phyloP scores from a whole-genome alignment of 2,329 filamentous ascomycete species.

The Calonectria fujianensis region DNA sequence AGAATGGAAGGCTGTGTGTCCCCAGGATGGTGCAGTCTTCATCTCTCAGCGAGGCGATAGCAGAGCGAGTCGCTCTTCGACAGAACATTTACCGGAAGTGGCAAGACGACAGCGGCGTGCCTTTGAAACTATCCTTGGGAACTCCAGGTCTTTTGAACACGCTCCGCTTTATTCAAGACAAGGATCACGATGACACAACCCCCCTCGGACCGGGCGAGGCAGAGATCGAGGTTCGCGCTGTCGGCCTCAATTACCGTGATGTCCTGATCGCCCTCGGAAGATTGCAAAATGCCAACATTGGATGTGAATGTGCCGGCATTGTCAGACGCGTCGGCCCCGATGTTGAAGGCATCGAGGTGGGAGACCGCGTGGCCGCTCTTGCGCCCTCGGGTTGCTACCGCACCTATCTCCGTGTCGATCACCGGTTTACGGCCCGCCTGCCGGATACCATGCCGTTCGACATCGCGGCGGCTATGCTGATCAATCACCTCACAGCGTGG shows the following conservation, averaged over 20 bases:
- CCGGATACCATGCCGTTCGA: conserved; percentile 29
- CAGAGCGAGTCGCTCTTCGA: neutral
- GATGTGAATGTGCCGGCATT: conserved; percentile 45
- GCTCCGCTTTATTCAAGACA: conserved; percentile 31
- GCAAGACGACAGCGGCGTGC: neutral
- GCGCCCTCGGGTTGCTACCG: conserved; percentile 9
- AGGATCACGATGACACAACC: neutral
- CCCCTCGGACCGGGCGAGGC: conserved; percentile 18
- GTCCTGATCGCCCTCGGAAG: conserved; percentile 50
- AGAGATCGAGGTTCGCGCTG: conserved; percentile 25
- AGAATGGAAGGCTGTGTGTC: conserved; percentile 5
- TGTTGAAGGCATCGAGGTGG: neutral
- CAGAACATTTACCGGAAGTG: conserved; percentile 1
- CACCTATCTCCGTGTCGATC: conserved; percentile 10
- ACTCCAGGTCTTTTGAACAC: conserved; percentile 26
- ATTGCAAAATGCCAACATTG: conserved; percentile 49
- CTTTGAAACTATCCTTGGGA: conserved; percentile 12
- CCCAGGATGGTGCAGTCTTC: conserved; percentile 16
- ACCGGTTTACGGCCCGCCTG: conserved; percentile 26
- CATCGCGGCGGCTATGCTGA: conserved; percentile 5
- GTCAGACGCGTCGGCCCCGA: conserved; percentile 25
- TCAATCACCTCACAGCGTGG: conserved; percentile 18
- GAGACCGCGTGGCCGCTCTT: conserved; percentile 13
- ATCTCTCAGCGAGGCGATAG: conserved; percentile 12
- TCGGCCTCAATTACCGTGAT: conserved; percentile 42